Evolutionary conservation across 2,329 filamentous ascomycete species (phyloP).

Genomic region (Cryphonectria parasitica): DNA sequence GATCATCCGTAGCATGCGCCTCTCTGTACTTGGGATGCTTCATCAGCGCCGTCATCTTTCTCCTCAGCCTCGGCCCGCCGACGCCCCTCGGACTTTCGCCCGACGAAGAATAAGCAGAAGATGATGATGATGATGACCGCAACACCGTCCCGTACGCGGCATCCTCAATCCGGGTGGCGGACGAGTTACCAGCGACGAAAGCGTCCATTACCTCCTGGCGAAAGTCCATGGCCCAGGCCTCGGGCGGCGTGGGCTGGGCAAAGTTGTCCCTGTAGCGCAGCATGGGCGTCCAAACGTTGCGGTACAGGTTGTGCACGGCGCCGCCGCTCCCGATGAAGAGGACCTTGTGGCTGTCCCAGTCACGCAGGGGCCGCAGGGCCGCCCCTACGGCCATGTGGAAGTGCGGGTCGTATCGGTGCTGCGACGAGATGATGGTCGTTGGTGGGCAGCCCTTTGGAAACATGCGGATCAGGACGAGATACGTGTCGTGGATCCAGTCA

Average conservation of each 20-base stretch:
- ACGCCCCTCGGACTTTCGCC: slow-evolving; percentile 25
- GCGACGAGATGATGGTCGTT: slow-evolving; percentile 57
- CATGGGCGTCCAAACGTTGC: slow-evolving; percentile 69
- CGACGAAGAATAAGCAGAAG: neutral
- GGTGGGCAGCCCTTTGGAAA: slow-evolving; percentile 68
- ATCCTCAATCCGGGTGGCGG: slow-evolving; percentile 25
- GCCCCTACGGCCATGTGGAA: slow-evolving; percentile 58
- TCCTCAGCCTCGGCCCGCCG: slow-evolving; percentile 56
- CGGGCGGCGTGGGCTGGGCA: slow-evolving; percentile 61
- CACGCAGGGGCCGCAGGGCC: slow-evolving; percentile 57
- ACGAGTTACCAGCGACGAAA: slow-evolving; percentile 49
- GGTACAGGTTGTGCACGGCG: slow-evolving; percentile 71
- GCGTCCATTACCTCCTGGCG: slow-evolving; percentile 67
- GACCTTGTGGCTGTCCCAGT: slow-evolving; percentile 48
- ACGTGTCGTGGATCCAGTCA: slow-evolving; percentile 76
- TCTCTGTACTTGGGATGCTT: slow-evolving; percentile 69
- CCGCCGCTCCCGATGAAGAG: slow-evolving; percentile 64
- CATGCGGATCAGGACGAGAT: slow-evolving; percentile 71
- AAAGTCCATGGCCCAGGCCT: slow-evolving; percentile 65
- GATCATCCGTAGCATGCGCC: slow-evolving; percentile 71
- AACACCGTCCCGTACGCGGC: slow-evolving; percentile 29
- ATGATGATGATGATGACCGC: slow-evolving; percentile 9
- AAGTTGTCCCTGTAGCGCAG: slow-evolving; percentile 66
- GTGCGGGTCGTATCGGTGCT: slow-evolving; percentile 46
- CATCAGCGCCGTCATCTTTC: slow-evolving; percentile 65